Base-by-base conservation (phyloP, 768 basidiomycete species). In the Hericium erinaceus region DNA sequence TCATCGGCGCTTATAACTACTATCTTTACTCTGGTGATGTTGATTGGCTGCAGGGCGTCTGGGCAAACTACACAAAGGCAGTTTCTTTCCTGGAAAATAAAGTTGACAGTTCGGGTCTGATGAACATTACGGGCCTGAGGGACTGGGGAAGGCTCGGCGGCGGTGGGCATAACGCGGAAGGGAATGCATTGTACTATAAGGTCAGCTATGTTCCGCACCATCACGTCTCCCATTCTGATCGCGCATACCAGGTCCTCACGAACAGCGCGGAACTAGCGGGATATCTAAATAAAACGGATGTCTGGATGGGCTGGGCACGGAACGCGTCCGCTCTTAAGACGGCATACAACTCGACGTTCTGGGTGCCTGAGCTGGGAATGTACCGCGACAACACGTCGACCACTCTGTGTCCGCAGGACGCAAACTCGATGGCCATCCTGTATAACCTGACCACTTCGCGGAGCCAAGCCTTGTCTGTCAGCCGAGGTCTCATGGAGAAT, bases 1-100 rank as follows among this genome's bases (percentile, higher is more conserved):
- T 84, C 24, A 78, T 84, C 59, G 81, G 82, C n/a, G 76, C 65
- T 56, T 62, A 82, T 65, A 83, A 82, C 64, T 84, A 84, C 65
- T 77, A 72, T 59, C 65, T 81, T 4, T 84, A 76, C 62, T 76
- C 79, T 1, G 82, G 81, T 0, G 81, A 84, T 64, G 65, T 61
- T 2, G 74, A 62, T 0, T 83, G 80, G 81, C 61, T 82, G n/a
- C 59, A 75, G 58, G 66, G 52, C 6, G 68, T 80, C 3, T 84
- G 81, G 80, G 56, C 73, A 26, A 82, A 82, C 64, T 81, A 80
- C 61, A 82, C 81, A 4, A 77, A 75, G 57, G 82, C 81, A 0
- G 77, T 82, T 0, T 73, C 72, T 4, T 84, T 78, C 63, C 67
- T 84, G 18, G 77, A 79, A 57, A 72, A 72, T 22, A 80, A 81